These are phyloP conservation scores for Chondrostereum purpureum DNA, from an alignment of 1,284 basidiomycete genomes.

Conservation along the genomic window DNA sequence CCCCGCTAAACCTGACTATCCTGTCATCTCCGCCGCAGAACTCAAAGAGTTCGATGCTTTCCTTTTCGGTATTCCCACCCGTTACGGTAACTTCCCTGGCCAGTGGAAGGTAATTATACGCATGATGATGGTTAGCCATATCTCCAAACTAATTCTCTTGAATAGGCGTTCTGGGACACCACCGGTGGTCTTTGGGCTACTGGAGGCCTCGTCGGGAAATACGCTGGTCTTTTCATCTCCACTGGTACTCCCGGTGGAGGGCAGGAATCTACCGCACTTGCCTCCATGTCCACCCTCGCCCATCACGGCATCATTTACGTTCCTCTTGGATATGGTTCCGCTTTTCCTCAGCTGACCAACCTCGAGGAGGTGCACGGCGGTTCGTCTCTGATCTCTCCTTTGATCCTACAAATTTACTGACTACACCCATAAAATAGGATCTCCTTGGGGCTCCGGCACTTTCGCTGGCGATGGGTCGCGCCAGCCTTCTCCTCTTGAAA, in stretches of 20 bases:
- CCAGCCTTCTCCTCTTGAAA: constrained; percentile 55
- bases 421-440: too few species aligned
- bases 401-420: too few species aligned
- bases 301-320: constrained; percentile 82
- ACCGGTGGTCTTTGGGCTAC: constrained; percentile 74
- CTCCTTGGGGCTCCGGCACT: constrained; percentile 73
- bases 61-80: constrained; percentile 75
- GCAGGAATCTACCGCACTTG: constrained; percentile 66
- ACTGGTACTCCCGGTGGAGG: constrained; percentile 65
- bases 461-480: constrained; percentile 63
- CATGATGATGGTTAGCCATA: neutral
- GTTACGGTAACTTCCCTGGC: constrained; percentile 64
- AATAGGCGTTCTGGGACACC: constrained; percentile 76
- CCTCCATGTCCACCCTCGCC: constrained; percentile 63
- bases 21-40: constrained; percentile 60
- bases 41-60: constrained; percentile 65
- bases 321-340: constrained; percentile 69
- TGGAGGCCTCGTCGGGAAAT: constrained; percentile 77
- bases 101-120: constrained; percentile 56
- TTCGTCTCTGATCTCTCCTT: constrained; percentile 25
- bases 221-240: constrained; percentile 67
- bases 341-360: constrained; percentile 53
- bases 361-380: constrained; percentile 66
- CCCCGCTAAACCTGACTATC: constrained; percentile 65
- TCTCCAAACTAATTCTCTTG: constrained; percentile 1